Evolutionary conservation across 495 filamentous ascomycete genomes (phyloP), one percentile per base, ranked within the genome.

Genomic region (Rostrohypoxylon terebratum): DNA sequence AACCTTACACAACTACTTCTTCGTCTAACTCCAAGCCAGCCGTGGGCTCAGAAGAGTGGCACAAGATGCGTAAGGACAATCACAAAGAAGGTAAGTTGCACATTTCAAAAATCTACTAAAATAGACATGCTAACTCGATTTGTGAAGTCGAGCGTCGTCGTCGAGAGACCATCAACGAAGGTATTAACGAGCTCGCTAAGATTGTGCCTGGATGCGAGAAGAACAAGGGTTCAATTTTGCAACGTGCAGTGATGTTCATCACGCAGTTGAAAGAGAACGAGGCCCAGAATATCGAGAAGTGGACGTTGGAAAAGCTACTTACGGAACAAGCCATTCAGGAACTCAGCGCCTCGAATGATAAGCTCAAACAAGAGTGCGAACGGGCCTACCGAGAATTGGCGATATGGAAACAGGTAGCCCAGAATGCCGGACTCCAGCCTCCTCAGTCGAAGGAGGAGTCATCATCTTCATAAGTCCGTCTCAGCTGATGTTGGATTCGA

Each of bases 181-280:
- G 96, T 55, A 99, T 99, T 76, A 98, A 98, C 76, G 95, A 99
- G 81, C 90, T 99, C 44, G 92, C 96, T 59, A 97, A 97, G 81
- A 95, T 99, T 60, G 96, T 99, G 0, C 96, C 96, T 2, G 94
- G 94, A 38, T 99, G 96, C 76, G 96, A 99, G 80, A 99, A 98
- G 86, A 99, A 99, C 82, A 99, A 99, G 81, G 96, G 96, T 4
- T 96, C 94, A 1, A 98, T 99, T 63, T 83, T 99, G 38, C 94
- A 97, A 76, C 92, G 96, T 8, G 95, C 96, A 0, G 95, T 98
- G 20, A 87, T 92, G 67, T 98, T 96, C 81, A 99, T 99, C 78
- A 91, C 88, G 8, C 93, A 97, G 77, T 85, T 99, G 16, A 97
- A 96, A 77, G 94, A 97, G 73, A 96, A 97, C 71, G 96, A 98